Percentiles rank a stretch among this genome's conserved stretches.
Evolutionary conservation across 257 asterid genomes (phyloP).

Genomic region (Handroanthus guayacan): DNA sequence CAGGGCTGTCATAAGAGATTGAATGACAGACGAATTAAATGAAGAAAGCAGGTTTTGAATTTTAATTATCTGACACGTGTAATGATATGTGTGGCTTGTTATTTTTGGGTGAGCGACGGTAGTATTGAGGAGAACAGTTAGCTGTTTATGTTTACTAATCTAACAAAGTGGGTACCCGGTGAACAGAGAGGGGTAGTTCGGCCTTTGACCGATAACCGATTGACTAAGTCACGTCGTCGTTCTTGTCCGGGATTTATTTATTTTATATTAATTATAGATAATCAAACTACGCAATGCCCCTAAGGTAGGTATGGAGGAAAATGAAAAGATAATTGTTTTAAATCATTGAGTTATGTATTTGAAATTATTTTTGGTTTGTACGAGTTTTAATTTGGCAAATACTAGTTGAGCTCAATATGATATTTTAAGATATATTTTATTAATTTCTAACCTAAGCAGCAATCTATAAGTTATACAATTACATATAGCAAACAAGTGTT

Average conservation of each 20-base stretch:
- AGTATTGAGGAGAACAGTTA: neutral
- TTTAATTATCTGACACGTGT: conserved; percentile 1
- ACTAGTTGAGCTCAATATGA: no score
- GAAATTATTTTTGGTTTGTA: no score
- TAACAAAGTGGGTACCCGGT: conserved; percentile 5
- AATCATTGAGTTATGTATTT: no score
- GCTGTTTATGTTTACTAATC: neutral
- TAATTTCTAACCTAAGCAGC: no score
- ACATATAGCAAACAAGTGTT: no score
- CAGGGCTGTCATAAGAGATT: conserved; percentile 7
- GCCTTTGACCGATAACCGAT: conserved; percentile 41
- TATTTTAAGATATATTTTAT: no score
- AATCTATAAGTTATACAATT: no score
- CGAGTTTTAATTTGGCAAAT: no score
- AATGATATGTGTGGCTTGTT: neutral
- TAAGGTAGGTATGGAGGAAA: no score
- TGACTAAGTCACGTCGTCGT: conserved; percentile 36
- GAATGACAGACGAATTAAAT: conserved; percentile 33
- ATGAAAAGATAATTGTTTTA: no score
- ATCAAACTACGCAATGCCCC: no score
- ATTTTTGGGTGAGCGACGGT: neutral
- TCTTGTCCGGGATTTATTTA: neutral
- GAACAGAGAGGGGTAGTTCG: conserved; percentile 18
- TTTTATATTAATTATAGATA: neutral
- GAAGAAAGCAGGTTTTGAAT: neutral